Conservation (phyloP, 805 yeast species). For the Saturnispora bothae region DNA sequence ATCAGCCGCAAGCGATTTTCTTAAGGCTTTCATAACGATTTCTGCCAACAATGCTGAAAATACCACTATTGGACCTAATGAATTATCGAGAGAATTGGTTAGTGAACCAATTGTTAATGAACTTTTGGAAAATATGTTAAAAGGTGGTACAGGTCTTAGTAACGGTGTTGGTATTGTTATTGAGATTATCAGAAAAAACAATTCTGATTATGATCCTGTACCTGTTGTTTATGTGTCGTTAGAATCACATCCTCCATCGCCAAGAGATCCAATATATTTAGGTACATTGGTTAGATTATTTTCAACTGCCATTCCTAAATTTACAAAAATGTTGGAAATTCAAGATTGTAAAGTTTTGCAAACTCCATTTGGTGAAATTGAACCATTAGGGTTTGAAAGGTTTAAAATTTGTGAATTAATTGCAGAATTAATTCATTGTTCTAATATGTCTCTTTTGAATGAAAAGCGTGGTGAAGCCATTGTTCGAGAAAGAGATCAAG, state of each 20-base stretch:
- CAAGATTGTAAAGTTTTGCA: slow-evolving; percentile 31
- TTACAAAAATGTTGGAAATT: slow-evolving; percentile 48
- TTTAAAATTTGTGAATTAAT: slow-evolving; percentile 85
- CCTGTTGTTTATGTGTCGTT: slow-evolving; percentile 75
- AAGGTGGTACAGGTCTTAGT: slow-evolving; percentile 78
- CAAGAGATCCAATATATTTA: slow-evolving; percentile 85
- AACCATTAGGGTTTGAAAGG: slow-evolving; percentile 81
- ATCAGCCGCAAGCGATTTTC: slow-evolving; percentile 89
- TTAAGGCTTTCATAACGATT: slow-evolving; percentile 87
- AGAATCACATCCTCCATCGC: slow-evolving; percentile 85
- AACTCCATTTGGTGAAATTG: slow-evolving; percentile 58
- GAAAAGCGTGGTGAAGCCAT: slow-evolving; percentile 62
- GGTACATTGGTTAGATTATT: slow-evolving; percentile 78
- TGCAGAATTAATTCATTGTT: slow-evolving; percentile 91
- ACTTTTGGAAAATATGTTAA: slow-evolving; percentile 67
- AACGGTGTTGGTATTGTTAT: slow-evolving; percentile 93
- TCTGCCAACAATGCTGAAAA: slow-evolving; percentile 88
- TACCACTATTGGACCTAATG: slow-evolving; percentile 88
- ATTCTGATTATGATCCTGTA: slow-evolving; percentile 86
- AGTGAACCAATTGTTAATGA: slow-evolving; percentile 57
- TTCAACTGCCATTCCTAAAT: slow-evolving; percentile 60
- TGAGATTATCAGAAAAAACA: slow-evolving; percentile 89
- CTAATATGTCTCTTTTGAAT: slow-evolving; percentile 90
- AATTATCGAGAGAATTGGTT: slow-evolving; percentile 81
- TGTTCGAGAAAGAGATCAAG: slow-evolving; percentile 56